phyloP scores from a whole-genome alignment of 2,329 filamentous ascomycete genomes.

The Colletotrichum camelliae region DNA sequence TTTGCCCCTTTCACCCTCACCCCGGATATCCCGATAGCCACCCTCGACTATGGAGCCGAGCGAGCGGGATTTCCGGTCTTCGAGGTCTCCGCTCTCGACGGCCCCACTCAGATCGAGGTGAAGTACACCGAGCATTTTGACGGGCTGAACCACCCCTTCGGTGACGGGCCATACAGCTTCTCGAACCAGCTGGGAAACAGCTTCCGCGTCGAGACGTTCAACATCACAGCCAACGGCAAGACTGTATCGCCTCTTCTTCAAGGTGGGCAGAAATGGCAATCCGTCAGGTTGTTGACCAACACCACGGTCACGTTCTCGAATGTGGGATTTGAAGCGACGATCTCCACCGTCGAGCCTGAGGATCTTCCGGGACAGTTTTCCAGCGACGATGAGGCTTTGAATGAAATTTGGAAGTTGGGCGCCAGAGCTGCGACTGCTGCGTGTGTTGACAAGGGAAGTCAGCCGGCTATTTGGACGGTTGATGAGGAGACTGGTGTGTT shows the following conservation, averaged over 20 bases:
- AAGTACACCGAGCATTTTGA: slow-evolving; percentile 39
- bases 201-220: slow-evolving; percentile 43
- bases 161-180: slow-evolving; percentile 35
- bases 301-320: slow-evolving; percentile 32
- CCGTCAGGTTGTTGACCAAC: slow-evolving; percentile 38
- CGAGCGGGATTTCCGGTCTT: slow-evolving; percentile 38
- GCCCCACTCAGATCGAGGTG: slow-evolving; percentile 36
- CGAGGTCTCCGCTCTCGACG: slow-evolving; percentile 27
- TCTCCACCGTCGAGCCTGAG: slow-evolving; percentile 25
- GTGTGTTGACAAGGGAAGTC: slow-evolving; percentile 41
- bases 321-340: slow-evolving; percentile 36
- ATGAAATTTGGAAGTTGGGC: slow-evolving; percentile 43
- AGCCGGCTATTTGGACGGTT: slow-evolving; percentile 39
- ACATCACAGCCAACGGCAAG: slow-evolving; percentile 33
- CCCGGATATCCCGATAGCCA: slow-evolving; percentile 19
- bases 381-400: slow-evolving; percentile 32
- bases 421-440: slow-evolving; percentile 34
- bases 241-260: slow-evolving; percentile 40
- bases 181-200: slow-evolving; percentile 32
- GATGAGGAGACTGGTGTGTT: slow-evolving; percentile 34
- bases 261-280: slow-evolving; percentile 46
- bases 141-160: slow-evolving; percentile 28
- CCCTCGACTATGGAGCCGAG: slow-evolving; percentile 36
- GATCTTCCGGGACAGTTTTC: slow-evolving; percentile 33
- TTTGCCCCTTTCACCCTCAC: not conserved